These are phyloP conservation scores for Alternaria ventricosa DNA, from an alignment of 2,329 filamentous ascomycete species.

Conservation along the genomic window DNA sequence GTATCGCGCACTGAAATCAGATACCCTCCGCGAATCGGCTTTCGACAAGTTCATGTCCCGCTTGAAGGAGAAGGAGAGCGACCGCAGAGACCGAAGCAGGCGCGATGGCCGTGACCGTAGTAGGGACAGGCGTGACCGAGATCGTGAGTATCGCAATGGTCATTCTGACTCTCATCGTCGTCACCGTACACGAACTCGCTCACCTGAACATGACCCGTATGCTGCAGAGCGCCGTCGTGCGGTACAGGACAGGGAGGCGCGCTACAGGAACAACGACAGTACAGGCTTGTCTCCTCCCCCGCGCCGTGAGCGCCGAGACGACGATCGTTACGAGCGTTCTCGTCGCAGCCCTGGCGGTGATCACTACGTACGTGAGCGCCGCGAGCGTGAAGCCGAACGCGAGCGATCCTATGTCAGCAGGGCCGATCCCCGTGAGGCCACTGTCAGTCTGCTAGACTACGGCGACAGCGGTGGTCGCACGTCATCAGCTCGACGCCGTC, in stretches of 20 bases:
- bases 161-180: conserved; percentile 50
- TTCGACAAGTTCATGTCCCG: conserved; percentile 94
- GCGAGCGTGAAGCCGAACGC: conserved; percentile 87
- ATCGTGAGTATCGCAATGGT: conserved; percentile 51
- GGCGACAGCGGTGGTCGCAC: conserved; percentile 66
- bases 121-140: conserved; percentile 49
- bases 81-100: conserved; percentile 57
- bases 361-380: conserved; percentile 83
- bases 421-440: conserved; percentile 74
- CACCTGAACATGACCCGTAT: conserved; percentile 91
- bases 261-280: conserved; percentile 82
- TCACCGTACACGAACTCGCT: conserved; percentile 73
- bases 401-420: conserved; percentile 82
- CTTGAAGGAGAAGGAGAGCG: conserved; percentile 84
- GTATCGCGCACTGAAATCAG: conserved; percentile 80
- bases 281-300: conserved; percentile 64
- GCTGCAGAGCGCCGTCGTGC: conserved; percentile 94
- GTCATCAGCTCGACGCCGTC: conserved; percentile 71
- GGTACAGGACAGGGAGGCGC: conserved; percentile 90
- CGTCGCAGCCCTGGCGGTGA: conserved; percentile 65
- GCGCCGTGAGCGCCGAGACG: conserved; percentile 51
- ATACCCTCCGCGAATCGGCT: conserved; percentile 80
- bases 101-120: conserved; percentile 54
- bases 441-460: conserved; percentile 89
- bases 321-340: conserved; percentile 53